Conservation (phyloP, 495 filamentous ascomycete species). For the Aspergillus leporis region DNA sequence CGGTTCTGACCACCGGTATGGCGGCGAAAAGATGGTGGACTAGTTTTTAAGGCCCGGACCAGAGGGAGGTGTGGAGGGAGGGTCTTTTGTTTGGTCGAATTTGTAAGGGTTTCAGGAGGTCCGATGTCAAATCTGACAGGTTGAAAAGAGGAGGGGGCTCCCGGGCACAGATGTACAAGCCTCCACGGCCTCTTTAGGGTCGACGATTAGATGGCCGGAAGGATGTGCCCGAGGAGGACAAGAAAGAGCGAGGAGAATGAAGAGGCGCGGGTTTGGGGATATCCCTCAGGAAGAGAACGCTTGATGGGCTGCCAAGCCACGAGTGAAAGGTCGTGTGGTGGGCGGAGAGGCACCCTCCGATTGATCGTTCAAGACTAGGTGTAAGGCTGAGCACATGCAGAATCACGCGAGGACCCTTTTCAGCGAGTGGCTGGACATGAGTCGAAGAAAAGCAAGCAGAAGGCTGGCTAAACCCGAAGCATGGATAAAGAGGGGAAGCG, state of each 20-base stretch:
- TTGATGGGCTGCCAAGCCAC: constrained; percentile 21
- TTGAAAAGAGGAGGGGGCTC: constrained; percentile 7
- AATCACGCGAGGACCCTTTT: constrained; percentile 11
- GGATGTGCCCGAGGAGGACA: constrained; percentile 9
- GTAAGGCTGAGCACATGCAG: constrained; percentile 26
- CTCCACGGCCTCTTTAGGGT: constrained; percentile 10
- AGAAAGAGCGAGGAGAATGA: constrained; percentile 4
- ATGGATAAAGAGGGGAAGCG: neutral
- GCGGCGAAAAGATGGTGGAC: constrained; percentile 15
- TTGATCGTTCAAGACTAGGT: constrained; percentile 12
- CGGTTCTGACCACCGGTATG: constrained; percentile 37
- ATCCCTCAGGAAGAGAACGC: constrained; percentile 7
- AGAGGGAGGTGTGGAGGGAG: neutral
- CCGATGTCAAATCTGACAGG: constrained; percentile 11
- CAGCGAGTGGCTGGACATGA: constrained; percentile 9
- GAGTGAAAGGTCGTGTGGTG: constrained; percentile 21
- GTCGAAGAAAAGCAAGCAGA: neutral
- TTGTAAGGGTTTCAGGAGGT: constrained; percentile 18
- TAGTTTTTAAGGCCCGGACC: neutral
- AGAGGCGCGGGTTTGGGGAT: constrained; percentile 1
- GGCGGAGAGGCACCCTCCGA: constrained; percentile 25
- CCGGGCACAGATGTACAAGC: constrained; percentile 15
- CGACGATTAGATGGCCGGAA: constrained; percentile 3
- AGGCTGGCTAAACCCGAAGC: neutral
- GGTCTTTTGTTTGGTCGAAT: neutral